Evolutionary conservation across 306 rosid species (phyloP), one percentile per base, ranked within the genome.

Genomic region (Pterocarpus santalinus): DNA sequence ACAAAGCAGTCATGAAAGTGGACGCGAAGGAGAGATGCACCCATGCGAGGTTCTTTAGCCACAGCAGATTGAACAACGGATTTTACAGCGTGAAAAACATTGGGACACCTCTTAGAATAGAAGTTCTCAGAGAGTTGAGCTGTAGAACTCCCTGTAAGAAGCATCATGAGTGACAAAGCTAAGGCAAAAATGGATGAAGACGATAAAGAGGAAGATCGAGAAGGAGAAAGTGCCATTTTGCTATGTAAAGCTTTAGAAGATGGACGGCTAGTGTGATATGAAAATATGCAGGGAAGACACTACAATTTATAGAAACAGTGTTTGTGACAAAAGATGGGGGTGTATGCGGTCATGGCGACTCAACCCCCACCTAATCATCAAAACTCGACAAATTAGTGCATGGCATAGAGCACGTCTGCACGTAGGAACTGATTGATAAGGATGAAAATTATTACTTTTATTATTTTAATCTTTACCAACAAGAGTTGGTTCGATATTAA

Each of bases 1-100:
- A 92, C 97, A 14, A 94, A 94, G 85, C 98, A 94, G 34, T 94
- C 98, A 44, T 94, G 98, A 43, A 94, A 94, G 85, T 71, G 81
- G 13, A 94, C 90, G 55, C 98, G 98, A 57, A 94, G 89, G 1
- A 94, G 84, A 61, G 97, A 92, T 32, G 87, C 98, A 46, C 94
- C 98, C 52, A 88, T 85, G 53, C 97, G 97, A 17, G 69, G 77
- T 57, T 91, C 91, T 56, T 81, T 88, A 5, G 89, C 69, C 0
- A 94, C 69, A 0, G 93, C 97, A 2, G 91, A 78, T 28, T 63
- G 73, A 60, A 94, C 92, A 8, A 86, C 91, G 0, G 88, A 81
- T 47, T 79, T 71, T 0, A 90, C 84, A 0, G 81, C 36, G 5
- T 30, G 11, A 5, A 83, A 84, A 65, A 88, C 81, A 0, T 87